phyloP scores from a whole-genome alignment of 768 basidiomycete genomes.

The Termitomyces sp. region DNA sequence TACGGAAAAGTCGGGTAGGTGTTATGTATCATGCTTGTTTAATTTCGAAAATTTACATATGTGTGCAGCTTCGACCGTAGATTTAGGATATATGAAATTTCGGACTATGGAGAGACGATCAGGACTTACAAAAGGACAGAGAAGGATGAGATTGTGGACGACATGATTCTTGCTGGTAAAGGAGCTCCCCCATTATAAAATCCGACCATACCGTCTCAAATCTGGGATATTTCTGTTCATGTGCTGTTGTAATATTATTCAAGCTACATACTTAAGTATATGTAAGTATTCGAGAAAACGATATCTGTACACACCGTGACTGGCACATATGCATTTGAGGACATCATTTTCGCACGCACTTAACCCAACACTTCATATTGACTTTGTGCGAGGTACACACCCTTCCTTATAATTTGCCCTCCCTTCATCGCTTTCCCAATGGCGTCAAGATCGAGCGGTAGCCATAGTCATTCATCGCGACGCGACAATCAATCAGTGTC shows the following conservation, averaged over 20 bases:
- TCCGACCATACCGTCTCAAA: not conserved
- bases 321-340: too few relatives aligned
- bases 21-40: not conserved
- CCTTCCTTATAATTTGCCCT: not conserved
- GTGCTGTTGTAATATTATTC: slow-evolving; percentile 2
- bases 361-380: not conserved
- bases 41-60: slow-evolving; percentile 6
- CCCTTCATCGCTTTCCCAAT: slow-evolving; percentile 15
- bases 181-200: slow-evolving; percentile 31
- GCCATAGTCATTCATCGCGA: slow-evolving; percentile 40
- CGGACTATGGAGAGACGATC: slow-evolving; percentile 90
- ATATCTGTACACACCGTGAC: too few relatives aligned
- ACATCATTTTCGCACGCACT: slow-evolving; percentile 11
- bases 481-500: slow-evolving; percentile 52
- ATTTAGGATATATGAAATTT: slow-evolving; percentile 85
- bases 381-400: not conserved
- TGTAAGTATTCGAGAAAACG: too few relatives aligned
- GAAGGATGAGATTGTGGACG: slow-evolving; percentile 62
- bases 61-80: slow-evolving; percentile 76
- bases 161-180: slow-evolving; percentile 58
- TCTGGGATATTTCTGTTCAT: not conserved
- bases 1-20: slow-evolving; percentile 74
- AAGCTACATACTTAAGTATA: not conserved
- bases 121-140: slow-evolving; percentile 82
- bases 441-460: slow-evolving; percentile 24